Evolutionary conservation across 2,329 filamentous ascomycete species (phyloP).

Genomic region (Microcera coccophila): DNA sequence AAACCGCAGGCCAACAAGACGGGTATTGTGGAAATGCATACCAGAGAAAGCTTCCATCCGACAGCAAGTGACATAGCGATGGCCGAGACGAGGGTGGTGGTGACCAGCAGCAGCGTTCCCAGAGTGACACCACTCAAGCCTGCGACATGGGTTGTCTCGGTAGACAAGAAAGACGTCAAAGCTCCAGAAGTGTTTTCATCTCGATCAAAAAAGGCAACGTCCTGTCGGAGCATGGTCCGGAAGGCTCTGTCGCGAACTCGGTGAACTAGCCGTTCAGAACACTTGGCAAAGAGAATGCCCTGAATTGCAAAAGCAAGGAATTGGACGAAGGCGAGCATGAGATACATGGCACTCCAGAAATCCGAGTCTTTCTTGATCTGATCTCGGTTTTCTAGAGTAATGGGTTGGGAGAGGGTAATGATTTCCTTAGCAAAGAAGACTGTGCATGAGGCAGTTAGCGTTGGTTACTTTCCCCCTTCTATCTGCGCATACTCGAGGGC

Average conservation of each 20-base stretch:
- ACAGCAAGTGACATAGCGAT: slow-evolving; percentile 67
- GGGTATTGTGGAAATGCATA: slow-evolving; percentile 75
- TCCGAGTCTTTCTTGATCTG: slow-evolving; percentile 66
- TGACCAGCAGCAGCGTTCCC: slow-evolving; percentile 77
- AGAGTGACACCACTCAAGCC: slow-evolving; percentile 85
- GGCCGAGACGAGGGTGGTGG: slow-evolving; percentile 73
- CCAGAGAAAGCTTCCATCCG: slow-evolving; percentile 83
- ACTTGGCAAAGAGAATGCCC: slow-evolving; percentile 73
- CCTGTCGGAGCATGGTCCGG: slow-evolving; percentile 83
- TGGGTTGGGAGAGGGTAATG: slow-evolving; percentile 56
- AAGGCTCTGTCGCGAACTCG: slow-evolving; percentile 80
- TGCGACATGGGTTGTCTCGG: slow-evolving; percentile 82
- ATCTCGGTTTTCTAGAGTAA: slow-evolving; percentile 48
- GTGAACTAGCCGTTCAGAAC: slow-evolving; percentile 81
- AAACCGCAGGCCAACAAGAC: slow-evolving; percentile 78
- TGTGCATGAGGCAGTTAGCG: slow-evolving; percentile 42
- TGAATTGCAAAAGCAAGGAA: slow-evolving; percentile 66
- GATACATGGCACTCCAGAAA: slow-evolving; percentile 87
- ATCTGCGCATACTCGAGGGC: background rate
- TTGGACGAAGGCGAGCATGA: slow-evolving; percentile 74
- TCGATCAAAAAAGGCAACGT: slow-evolving; percentile 85
- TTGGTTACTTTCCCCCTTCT: background rate
- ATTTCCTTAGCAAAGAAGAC: slow-evolving; percentile 91
- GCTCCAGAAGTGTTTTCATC: slow-evolving; percentile 88
- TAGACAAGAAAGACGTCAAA: slow-evolving; percentile 82